A percentile compares a stretch with the other conserved stretches of the same genome.
These are phyloP conservation scores for Helichrysum umbraculigerum DNA, from an alignment of 129 eudicot species.

Conservation along the genomic window DNA sequence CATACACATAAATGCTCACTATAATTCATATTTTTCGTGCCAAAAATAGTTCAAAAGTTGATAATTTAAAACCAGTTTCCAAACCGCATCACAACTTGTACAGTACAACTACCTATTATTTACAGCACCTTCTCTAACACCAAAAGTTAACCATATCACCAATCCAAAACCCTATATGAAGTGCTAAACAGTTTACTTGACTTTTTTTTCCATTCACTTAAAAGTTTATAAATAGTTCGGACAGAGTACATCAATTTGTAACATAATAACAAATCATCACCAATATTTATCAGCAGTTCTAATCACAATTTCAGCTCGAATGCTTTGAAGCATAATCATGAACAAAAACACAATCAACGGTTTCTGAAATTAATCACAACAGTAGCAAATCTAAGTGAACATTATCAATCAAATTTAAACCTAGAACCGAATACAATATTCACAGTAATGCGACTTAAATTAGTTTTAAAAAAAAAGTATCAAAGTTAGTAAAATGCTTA, in stretches of 20 bases:
- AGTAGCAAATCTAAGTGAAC: not conserved
- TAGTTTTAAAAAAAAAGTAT: conserved; percentile 10
- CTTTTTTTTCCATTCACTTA: not conserved
- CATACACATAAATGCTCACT: conserved; percentile 22
- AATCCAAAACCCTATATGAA: conserved; percentile 27
- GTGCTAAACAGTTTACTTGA: conserved; percentile 3
- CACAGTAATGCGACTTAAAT: not conserved
- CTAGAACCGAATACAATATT: conserved; percentile 17
- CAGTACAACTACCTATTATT: conserved; percentile 23
- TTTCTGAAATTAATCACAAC: conserved; percentile 3
- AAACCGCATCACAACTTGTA: conserved; percentile 4
- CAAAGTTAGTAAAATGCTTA: no score
- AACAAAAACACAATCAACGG: conserved; percentile 12
- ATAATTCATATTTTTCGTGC: not conserved
- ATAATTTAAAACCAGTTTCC: conserved; percentile 4
- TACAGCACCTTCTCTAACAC: conserved; percentile 18
- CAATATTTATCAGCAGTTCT: conserved; percentile 4
- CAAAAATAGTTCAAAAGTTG: not conserved
- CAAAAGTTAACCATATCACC: conserved; percentile 8
- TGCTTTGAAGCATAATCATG: conserved; percentile 8
- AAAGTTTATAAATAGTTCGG: not conserved
- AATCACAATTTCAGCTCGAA: conserved; percentile 10
- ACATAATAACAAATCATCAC: not conserved
- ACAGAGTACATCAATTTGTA: conserved; percentile 10
- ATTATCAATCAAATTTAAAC: conserved; percentile 1